Evolutionary conservation across 148 eudicot genomes (phyloP).

Genomic region (Nyssa sinensis): DNA sequence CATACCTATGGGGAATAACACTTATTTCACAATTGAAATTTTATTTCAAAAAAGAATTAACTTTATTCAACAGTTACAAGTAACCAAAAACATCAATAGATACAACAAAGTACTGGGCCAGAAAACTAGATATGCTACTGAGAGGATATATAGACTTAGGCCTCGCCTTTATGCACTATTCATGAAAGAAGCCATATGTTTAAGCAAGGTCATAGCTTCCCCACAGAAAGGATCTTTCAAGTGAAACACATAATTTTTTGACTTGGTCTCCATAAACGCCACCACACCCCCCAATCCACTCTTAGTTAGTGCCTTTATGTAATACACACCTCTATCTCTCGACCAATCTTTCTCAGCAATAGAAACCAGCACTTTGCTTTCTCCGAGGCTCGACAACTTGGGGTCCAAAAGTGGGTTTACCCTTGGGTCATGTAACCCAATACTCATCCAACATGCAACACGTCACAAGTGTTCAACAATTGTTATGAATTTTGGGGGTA

Average conservation of each 20-base stretch:
- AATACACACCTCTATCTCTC: constrained; percentile 23
- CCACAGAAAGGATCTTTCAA: too few species aligned
- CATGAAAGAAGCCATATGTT: too few species aligned
- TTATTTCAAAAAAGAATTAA: too few species aligned
- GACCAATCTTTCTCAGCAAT: constrained; percentile 18
- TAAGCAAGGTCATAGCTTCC: too few species aligned
- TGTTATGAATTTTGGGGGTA: background rate
- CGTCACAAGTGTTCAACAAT: background rate
- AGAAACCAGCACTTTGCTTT: constrained; percentile 20
- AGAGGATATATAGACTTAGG: too few species aligned
- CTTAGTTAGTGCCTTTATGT: constrained; percentile 10
- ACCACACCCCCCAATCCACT: constrained; percentile 27
- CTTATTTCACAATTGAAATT: too few species aligned
- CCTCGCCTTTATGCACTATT: too few species aligned
- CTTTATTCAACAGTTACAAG: too few species aligned
- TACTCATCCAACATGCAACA: background rate
- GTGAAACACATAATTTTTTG: constrained; percentile 15
- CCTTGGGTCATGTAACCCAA: constrained; percentile 12
- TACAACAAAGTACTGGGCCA: too few species aligned
- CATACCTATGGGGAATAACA: too few species aligned
- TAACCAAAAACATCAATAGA: too few species aligned
- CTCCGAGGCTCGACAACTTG: constrained; percentile 16
- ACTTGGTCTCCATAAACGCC: constrained; percentile 21
- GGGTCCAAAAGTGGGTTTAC: constrained; percentile 34
- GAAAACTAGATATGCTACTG: too few species aligned